A percentile compares a stretch with the other conserved stretches of the same genome.
Conservation (phyloP, 768 basidiomycete species). For the Boletus speciosus region DNA sequence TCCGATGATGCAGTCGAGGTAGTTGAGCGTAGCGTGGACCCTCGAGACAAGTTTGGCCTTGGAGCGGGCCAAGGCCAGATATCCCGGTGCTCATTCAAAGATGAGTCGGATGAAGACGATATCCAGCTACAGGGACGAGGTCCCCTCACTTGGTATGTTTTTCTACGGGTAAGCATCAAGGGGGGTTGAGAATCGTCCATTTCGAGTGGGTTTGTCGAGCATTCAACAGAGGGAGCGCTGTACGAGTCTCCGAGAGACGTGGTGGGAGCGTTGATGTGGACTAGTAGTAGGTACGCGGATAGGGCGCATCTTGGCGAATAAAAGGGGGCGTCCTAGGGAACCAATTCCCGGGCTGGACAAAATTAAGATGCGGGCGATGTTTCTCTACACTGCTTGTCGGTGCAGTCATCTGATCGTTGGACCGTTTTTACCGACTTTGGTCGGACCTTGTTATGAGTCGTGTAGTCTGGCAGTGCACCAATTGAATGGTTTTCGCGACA, state of each 20-base stretch:
- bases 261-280: conserved; percentile 2
- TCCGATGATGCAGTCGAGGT: conserved; percentile 13
- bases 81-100: conserved; percentile 12
- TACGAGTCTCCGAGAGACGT: background rate
- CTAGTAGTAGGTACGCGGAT: background rate
- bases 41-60: conserved; percentile 12
- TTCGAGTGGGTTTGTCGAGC: background rate
- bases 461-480: background rate
- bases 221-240: background rate
- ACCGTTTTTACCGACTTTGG: background rate
- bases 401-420: conserved; percentile 12
- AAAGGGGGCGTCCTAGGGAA: conserved; percentile 5
- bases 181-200: conserved; percentile 15
- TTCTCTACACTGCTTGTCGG: conserved; percentile 18
- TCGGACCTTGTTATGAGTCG: background rate
- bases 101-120: conserved; percentile 13
- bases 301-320: conserved; percentile 20
- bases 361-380: conserved; percentile 11
- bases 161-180: conserved; percentile 6
- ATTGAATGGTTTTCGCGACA: background rate
- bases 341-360: background rate
- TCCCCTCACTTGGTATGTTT: conserved; percentile 20
- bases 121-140: conserved; percentile 31
- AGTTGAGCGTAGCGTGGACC: conserved; percentile 13
- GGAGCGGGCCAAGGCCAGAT: conserved; percentile 17